Evolutionary conservation across 768 basidiomycete genomes (phyloP), one percentile per base, ranked within the genome.

Genomic region (Rhodotorula diobovata): DNA sequence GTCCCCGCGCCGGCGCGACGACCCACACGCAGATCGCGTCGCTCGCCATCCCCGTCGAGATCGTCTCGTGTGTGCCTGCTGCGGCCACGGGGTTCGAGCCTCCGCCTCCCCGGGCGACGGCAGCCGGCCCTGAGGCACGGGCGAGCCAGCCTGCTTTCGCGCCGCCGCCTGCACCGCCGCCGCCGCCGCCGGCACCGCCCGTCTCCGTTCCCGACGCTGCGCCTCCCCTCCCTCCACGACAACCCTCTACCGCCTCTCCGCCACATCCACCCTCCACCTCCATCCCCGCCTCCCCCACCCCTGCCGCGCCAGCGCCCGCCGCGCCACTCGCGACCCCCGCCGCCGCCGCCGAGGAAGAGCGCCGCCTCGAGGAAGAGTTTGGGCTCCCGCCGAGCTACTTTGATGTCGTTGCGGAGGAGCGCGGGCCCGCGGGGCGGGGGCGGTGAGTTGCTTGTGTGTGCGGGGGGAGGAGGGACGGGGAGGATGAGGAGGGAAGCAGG

Each of bases 341-440:
- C 32, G 35, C 32, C 5, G 65, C 59, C 51, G 15, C 25, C 2
- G 63, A 28, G 12, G 63, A 65, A 30, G 51, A 54, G 54, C n/a
- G 32, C 1, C n/a, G 58, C 25, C 48, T 69, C 16, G 62, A 69
- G 41, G 63, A 58, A 6, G 30, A 53, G 46, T 69, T 35, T 25
- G 68, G 68, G 18, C 39, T 69, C 8, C 68, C 68, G 37, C 68
- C 68, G n/a, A 60, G 57, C 32, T 69, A 69, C 39, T 69, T 69
- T 30, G 68, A 69, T 28, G 63, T 63, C 18, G 68, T 69, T 16
- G 21, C 59, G 32, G 56, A 37, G 30, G 55, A 30, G 66, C n/a
- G n/a, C n/a, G n/a, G n/a, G n/a, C n/a, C n/a, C n/a, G n/a, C n/a
- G n/a, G n/a, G n/a, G n/a, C n/a, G n/a, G n/a, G n/a, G n/a, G n/a